phyloP scores from a whole-genome alignment of 805 yeast genomes.

The Monosporozyma aerobia region DNA sequence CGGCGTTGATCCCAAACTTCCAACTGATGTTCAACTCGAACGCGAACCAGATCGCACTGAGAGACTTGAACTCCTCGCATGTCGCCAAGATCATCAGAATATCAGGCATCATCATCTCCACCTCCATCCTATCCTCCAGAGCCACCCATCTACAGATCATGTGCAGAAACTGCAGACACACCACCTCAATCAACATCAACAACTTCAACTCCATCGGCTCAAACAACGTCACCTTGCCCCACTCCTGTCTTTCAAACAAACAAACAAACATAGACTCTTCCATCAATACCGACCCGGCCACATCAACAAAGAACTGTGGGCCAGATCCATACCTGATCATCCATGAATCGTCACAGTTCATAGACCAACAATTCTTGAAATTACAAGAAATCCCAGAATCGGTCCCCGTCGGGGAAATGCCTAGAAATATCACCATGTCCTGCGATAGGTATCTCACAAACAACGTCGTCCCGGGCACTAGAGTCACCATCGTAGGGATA shows the following conservation, averaged over 20 bases:
- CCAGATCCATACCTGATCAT: slow-evolving; percentile 87
- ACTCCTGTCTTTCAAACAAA: slow-evolving; percentile 25
- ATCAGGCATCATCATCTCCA: slow-evolving; percentile 87
- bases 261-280: slow-evolving; percentile 4
- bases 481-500: slow-evolving; percentile 86
- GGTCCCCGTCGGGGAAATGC: slow-evolving; percentile 99
- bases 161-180: slow-evolving; percentile 83
- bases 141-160: slow-evolving; percentile 77
- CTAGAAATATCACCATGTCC: slow-evolving; percentile 80
- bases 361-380: slow-evolving; percentile 90
- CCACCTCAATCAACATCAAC: slow-evolving; percentile 44
- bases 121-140: slow-evolving; percentile 79
- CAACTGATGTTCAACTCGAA: slow-evolving; percentile 72
- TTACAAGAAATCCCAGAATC: slow-evolving; percentile 96
- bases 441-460: slow-evolving; percentile 87
- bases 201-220: slow-evolving; percentile 30
- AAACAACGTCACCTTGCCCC: slow-evolving; percentile 25
- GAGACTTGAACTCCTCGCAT: slow-evolving; percentile 78
- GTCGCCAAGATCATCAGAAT: slow-evolving; percentile 84
- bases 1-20: slow-evolving; percentile 52
- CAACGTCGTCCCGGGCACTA: slow-evolving; percentile 86
- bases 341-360: slow-evolving; percentile 87
- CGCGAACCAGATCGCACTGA: slow-evolving; percentile 60
- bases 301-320: slow-evolving; percentile 48
- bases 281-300: slow-evolving; percentile 3